Conservation (phyloP, 2,329 filamentous ascomycete genomes). For the Ophiosphaerella narmari region DNA sequence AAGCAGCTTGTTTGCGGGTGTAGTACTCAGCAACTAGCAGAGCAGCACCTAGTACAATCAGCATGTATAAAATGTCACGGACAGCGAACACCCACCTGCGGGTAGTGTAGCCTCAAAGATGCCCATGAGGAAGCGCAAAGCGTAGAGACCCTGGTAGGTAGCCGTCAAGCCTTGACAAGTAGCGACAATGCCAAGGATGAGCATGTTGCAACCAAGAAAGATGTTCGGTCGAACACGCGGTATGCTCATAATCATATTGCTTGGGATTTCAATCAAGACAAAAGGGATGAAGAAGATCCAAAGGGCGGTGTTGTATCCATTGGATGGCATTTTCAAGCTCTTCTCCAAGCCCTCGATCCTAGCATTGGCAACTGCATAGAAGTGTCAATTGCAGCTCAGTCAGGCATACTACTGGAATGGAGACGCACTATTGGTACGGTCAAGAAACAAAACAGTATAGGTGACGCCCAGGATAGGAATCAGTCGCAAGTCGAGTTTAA, state of each 20-base stretch:
- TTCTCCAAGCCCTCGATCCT: conserved; percentile 59
- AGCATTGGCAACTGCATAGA: conserved; percentile 66
- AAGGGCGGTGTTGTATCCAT: conserved; percentile 73
- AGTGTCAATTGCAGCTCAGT: conserved; percentile 6
- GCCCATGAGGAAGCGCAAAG: conserved; percentile 39
- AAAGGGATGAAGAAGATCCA: conserved; percentile 89
- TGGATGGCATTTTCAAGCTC: conserved; percentile 65
- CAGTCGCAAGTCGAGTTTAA: conserved; percentile 63
- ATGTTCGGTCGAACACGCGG: conserved; percentile 69
- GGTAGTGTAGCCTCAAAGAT: conserved; percentile 40
- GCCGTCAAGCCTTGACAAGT: conserved; percentile 37
- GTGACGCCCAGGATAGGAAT: conserved; percentile 70
- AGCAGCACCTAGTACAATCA: conserved; percentile 23
- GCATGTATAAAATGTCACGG: background rate
- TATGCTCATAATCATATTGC: conserved; percentile 75
- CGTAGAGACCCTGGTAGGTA: conserved; percentile 34
- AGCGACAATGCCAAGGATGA: conserved; percentile 63
- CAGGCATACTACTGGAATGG: background rate
- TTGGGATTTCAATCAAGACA: conserved; percentile 74
- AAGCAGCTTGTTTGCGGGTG: conserved; percentile 58
- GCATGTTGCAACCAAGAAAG: conserved; percentile 82
- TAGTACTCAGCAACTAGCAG: conserved; percentile 48
- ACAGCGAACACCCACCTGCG: conserved; percentile 20
- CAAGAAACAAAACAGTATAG: conserved; percentile 73
- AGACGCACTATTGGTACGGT: conserved; percentile 63